A percentile compares a stretch with the other conserved stretches of the same genome.
phyloP scores from a whole-genome alignment of 371 early-diverging fungal species.

The Actinomucor elegans region DNA sequence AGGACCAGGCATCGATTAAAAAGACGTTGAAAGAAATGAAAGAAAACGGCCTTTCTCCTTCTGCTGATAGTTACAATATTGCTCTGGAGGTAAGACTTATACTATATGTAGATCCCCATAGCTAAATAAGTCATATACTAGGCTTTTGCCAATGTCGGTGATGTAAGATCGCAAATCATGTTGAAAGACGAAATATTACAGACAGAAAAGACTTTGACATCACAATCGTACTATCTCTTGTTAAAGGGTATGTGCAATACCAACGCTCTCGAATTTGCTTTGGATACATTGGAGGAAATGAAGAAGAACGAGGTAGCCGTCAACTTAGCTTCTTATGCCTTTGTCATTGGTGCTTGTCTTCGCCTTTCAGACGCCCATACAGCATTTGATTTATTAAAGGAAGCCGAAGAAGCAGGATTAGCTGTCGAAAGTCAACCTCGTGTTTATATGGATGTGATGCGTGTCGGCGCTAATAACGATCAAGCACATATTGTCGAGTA shows the following conservation, averaged over 20 bases:
- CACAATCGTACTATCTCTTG: slow-evolving; percentile 41
- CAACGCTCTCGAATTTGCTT: slow-evolving; percentile 43
- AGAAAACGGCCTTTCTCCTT: slow-evolving; percentile 25
- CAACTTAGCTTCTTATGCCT: slow-evolving; percentile 33
- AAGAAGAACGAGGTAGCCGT: slow-evolving; percentile 37
- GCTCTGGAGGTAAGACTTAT: slow-evolving; percentile 33
- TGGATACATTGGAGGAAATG: slow-evolving; percentile 50
- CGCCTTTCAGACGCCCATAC: slow-evolving; percentile 34
- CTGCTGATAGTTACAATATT: slow-evolving; percentile 35
- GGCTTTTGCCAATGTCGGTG: slow-evolving; percentile 30
- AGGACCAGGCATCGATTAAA: slow-evolving; percentile 10
- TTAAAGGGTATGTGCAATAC: slow-evolving; percentile 43
- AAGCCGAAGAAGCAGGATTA: slow-evolving; percentile 47
- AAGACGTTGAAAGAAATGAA: slow-evolving; percentile 33
- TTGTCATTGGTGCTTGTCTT: slow-evolving; percentile 42
- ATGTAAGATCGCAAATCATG: slow-evolving; percentile 17
- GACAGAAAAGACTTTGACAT: slow-evolving; percentile 29
- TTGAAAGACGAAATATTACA: slow-evolving; percentile 37
- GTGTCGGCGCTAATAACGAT: slow-evolving; percentile 42
- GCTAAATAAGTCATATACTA: no score
- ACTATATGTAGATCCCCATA: no score
- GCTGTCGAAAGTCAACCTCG: slow-evolving; percentile 40
- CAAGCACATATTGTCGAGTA: slow-evolving; percentile 40
- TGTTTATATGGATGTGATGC: slow-evolving; percentile 50
- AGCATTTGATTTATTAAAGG: slow-evolving; percentile 49